Base-by-base conservation (phyloP, 140 eudicot species). In the Erigeron philadelphicus region DNA sequence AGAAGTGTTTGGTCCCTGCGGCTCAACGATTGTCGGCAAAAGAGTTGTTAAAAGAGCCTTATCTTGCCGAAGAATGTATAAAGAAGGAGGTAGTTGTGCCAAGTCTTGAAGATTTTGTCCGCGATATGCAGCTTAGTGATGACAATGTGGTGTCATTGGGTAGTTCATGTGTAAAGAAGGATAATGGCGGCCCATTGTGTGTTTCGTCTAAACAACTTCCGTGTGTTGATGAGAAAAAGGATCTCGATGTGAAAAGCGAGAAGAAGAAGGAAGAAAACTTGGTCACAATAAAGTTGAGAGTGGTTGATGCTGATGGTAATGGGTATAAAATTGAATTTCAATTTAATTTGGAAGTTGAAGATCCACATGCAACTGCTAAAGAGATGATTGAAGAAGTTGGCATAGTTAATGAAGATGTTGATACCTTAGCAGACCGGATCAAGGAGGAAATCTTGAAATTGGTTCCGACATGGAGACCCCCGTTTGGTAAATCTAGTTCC, bases 21-120 rank as follows among this genome's bases (percentile, higher is more conserved):
- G 41, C 79, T 19, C 67, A 55, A 40, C 61, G 85, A 15, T 48
- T 81, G 52, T 59, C 83, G 48, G 83, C 88, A 4, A 50, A 45
- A 25, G 88, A 84, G 76, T 81, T 84, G 43, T 45, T 80, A 64
- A 80, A 80, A 19, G 81, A 84, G 46, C 79, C 79, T 3, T 84
- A 77, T 50, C 72, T 80, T 74, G 60, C 73, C 38, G 25, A 45
- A 9, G 85, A 68, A 50, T 77, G 48, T 40, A 31, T 11, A 8
- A 71, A 80, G 48, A 76, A 78, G 70, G n/a, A 58, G 3, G 18
- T 66, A 48, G 16, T 11, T 48, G 54, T 11, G 12, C 54, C 25
- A 21, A 21, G 25, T 0, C 25, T 21, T 21, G 25, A 21, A 21
- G 25, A 21, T 21, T 21, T 21, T 21, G 0, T 21, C 17, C 6